These are phyloP conservation scores for Aspergillus hiratsukae DNA, from an alignment of 2,329 filamentous ascomycete genomes.

Conservation along the genomic window DNA sequence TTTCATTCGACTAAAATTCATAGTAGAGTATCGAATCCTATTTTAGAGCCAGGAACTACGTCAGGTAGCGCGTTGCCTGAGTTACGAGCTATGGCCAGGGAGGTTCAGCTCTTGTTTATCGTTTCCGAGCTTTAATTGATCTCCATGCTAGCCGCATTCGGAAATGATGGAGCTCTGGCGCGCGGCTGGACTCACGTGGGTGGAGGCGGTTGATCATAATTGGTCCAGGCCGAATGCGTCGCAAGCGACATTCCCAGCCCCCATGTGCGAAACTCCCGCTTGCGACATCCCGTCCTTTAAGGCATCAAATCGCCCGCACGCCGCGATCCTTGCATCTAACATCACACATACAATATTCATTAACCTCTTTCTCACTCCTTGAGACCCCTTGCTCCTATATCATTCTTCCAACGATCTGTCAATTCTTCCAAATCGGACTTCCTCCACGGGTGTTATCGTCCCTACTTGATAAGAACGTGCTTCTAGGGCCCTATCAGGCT, in stretches of 20 bases:
- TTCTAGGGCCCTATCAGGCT: constrained; percentile 24
- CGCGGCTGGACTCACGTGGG: constrained; percentile 26
- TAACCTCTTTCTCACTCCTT: constrained; percentile 11
- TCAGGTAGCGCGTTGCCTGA: constrained; percentile 15
- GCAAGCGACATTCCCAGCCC: constrained; percentile 22
- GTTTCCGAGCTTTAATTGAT: constrained; percentile 6
- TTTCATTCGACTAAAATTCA: not conserved
- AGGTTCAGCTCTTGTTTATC: constrained; percentile 18
- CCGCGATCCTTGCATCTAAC: constrained; percentile 17
- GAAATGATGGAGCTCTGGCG: constrained; percentile 10
- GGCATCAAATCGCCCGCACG: constrained; percentile 19
- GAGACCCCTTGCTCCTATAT: constrained; percentile 5
- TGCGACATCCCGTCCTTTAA: constrained; percentile 17
- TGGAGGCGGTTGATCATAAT: constrained; percentile 14
- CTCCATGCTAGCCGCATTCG: constrained; percentile 12
- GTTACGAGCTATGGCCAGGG: constrained; percentile 13
- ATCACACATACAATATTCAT: constrained; percentile 12
- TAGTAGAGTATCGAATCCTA: not conserved
- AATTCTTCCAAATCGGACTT: constrained; percentile 2
- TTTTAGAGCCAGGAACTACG: not conserved
- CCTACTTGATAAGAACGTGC: constrained; percentile 5
- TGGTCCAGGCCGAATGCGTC: constrained; percentile 11
- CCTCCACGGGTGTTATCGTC: constrained; percentile 2
- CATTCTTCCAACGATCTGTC: not conserved
- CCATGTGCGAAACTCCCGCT: constrained; percentile 16